Percentiles rank a stretch among this genome's conserved stretches.
These are phyloP conservation scores for Aureobasidium lini DNA, from an alignment of 2,329 filamentous ascomycete genomes.

Conservation along the genomic window DNA sequence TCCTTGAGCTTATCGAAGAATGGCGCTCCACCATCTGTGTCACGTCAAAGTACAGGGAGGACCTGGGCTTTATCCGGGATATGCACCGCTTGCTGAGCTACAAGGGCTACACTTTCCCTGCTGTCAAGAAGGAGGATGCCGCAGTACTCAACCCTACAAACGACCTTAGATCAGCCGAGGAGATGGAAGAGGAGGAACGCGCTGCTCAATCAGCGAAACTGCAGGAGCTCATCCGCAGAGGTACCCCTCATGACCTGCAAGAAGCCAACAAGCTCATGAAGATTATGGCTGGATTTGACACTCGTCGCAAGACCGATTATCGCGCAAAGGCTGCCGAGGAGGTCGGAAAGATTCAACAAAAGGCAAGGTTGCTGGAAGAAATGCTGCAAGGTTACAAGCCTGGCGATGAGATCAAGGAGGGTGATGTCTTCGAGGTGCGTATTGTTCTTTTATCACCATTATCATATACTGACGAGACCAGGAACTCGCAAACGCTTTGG, in stretches of 20 bases:
- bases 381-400: conserved; percentile 77
- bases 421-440: conserved; percentile 58
- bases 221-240: conserved; percentile 89
- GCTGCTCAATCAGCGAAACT: conserved; percentile 97
- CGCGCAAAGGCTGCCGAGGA: conserved; percentile 96
- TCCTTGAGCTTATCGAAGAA: conserved; percentile 94
- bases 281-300: conserved; percentile 97
- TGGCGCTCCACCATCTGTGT: conserved; percentile 98
- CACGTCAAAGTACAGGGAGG: conserved; percentile 94
- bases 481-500: conserved; percentile 81
- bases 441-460: background rate
- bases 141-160: conserved; percentile 95
- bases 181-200: conserved; percentile 96
- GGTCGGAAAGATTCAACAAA: conserved; percentile 89
- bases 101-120: conserved; percentile 94
- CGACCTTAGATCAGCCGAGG: conserved; percentile 90
- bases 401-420: conserved; percentile 68
- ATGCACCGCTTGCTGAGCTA: conserved; percentile 95
- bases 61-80: conserved; percentile 89
- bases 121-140: conserved; percentile 85
- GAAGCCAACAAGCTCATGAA: conserved; percentile 99
- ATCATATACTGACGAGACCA: conserved; percentile 29
- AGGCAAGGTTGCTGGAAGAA: conserved; percentile 85
- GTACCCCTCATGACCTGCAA: conserved; percentile 85
- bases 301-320: conserved; percentile 91